Percentiles rank a stretch among this genome's conserved stretches.
Conservation (phyloP, 2,329 filamentous ascomycete species). For the Seiridium unicorne region DNA sequence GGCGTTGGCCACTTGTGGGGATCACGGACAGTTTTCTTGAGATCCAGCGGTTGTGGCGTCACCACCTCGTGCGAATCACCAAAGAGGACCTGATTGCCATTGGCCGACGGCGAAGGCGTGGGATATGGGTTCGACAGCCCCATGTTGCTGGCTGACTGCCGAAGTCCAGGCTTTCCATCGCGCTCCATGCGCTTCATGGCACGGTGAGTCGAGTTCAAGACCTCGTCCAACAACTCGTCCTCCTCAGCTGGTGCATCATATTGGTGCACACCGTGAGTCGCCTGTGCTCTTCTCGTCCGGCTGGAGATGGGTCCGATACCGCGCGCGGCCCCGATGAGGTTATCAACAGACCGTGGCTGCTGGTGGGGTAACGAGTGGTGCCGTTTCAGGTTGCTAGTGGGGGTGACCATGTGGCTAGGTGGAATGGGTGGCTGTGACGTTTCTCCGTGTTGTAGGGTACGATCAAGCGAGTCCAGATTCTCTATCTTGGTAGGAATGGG, state of each 20-base stretch:
- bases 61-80: conserved; percentile 61
- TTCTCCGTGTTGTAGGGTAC: conserved; percentile 54
- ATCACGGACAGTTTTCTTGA: conserved; percentile 49
- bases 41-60: conserved; percentile 69
- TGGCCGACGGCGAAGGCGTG: conserved; percentile 75
- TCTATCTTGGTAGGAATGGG: conserved; percentile 49
- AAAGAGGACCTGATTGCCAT: conserved; percentile 74
- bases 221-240: conserved; percentile 92
- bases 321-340: conserved; percentile 55
- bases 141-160: conserved; percentile 65
- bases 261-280: conserved; percentile 71
- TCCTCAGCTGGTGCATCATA: conserved; percentile 97
- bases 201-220: conserved; percentile 71
- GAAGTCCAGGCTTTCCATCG: conserved; percentile 46
- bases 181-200: conserved; percentile 71
- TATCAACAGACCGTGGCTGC: conserved; percentile 63
- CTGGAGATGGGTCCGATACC: conserved; percentile 66
- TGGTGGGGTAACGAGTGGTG: conserved; percentile 65
- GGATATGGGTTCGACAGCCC: conserved; percentile 62
- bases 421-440: conserved; percentile 46
- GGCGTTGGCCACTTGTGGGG: conserved; percentile 86
- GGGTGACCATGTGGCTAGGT: conserved; percentile 49
- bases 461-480: conserved; percentile 60
- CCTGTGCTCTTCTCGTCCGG: conserved; percentile 76
- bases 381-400: conserved; percentile 56